Base-by-base conservation (phyloP, 495 filamentous ascomycete species). In the Lindgomyces ingoldianus region DNA sequence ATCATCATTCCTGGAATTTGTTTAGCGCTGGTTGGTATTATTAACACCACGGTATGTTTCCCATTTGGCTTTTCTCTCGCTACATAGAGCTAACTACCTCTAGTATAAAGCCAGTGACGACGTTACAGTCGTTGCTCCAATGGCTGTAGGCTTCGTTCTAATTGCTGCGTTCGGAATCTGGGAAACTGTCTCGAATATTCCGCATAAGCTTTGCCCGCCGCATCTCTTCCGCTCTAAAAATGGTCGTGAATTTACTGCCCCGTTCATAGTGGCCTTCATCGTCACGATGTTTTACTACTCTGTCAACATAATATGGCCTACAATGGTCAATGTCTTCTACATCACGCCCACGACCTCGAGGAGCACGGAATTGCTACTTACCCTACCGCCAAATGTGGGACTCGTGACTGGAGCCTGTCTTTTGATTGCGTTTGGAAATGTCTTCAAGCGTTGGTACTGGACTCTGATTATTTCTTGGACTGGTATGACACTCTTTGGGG, bases 1-100 rank as follows among this genome's bases (percentile, higher is more conserved):
- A 57, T 75, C 22, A 62, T 74, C 44, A 49, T 71, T 16, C 68
- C 72, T 18, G 68, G 74, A 1, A 73, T 76, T 14, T 77, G 76
- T 64, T 64, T 76, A 36, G 70, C 51, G 16, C 63, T 73, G 24
- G 71, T 73, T 29, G 71, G 69, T 19, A 73, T 73, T 60, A 72
- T 73, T 60, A 72, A 72, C 57, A 73, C 71, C 3, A 73, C 71
- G 18, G 33, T 39, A 39, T 39, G 33, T n/a, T n/a, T n/a, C 33
- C 6, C 6, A 39, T 6, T 39, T 39, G 6, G 6, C 33, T 39
- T 39, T 14, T 39, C 14, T 14, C 33, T 14, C 33, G 33, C 6
- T 6, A 39, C 6, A 39, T 6, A 39, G 14, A 14, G 33, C 33
- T 39, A 14, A 39, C 33, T 39, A 14, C 14, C 14, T 39, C 33